phyloP scores from a whole-genome alignment of 805 yeast species.

The Suhomyces canberraensis region DNA sequence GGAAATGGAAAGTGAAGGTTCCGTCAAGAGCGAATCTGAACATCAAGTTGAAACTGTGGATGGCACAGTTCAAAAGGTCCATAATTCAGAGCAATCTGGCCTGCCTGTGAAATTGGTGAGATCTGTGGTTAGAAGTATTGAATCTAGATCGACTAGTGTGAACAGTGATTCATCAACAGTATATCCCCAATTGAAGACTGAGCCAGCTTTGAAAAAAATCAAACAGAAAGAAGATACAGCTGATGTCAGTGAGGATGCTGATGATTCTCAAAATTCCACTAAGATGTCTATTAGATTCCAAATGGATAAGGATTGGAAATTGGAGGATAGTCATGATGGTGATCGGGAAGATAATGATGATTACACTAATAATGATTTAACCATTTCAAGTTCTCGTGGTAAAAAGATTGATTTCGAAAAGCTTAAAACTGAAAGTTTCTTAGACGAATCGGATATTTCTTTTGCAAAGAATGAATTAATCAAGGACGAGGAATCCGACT shows the following conservation, averaged over 20 bases:
- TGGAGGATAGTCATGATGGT: conserved; percentile 38
- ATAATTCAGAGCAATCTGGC: background rate
- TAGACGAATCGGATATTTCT: conserved; percentile 3
- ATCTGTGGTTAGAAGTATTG: conserved; percentile 5
- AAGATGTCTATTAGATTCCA: conserved; percentile 26
- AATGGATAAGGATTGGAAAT: conserved; percentile 35
- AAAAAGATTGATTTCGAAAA: conserved; percentile 11
- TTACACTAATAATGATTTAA: conserved; percentile 18
- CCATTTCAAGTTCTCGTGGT: conserved; percentile 7
- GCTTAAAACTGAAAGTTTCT: conserved; percentile 6
- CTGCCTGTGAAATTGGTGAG: conserved; percentile 3
- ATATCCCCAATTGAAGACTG: background rate
- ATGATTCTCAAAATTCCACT: conserved; percentile 7
- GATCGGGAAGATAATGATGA: conserved; percentile 38
- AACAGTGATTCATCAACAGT: background rate
- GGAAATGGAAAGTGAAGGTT: conserved; percentile 1
- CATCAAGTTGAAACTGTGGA: conserved; percentile 2
- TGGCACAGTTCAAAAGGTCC: background rate
- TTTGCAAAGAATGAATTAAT: background rate
- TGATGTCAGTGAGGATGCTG: conserved; percentile 3
- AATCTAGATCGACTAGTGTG: conserved; percentile 3
- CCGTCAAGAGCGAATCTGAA: conserved; percentile 1
- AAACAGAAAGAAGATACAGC: background rate
- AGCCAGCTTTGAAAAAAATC: background rate
- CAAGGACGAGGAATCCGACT: conserved; percentile 1